Conservation (phyloP, 805 yeast genomes). For the Torulaspora indica region DNA sequence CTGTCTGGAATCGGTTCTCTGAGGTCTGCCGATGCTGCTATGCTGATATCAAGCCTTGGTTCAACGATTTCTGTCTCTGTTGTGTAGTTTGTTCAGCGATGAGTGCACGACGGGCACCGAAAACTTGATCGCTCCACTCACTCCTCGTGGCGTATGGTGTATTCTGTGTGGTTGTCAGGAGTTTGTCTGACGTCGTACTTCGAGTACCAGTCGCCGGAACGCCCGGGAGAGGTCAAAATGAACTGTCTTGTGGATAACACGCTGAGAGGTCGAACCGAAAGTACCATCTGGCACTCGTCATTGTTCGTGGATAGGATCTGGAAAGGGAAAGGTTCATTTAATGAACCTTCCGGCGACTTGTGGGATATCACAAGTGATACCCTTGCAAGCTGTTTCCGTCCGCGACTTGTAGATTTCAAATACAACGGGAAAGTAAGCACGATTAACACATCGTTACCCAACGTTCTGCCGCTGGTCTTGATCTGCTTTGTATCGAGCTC, state of each 20-base stretch:
- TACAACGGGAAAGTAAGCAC: slow-evolving; percentile 19
- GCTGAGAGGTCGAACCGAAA: slow-evolving; percentile 16
- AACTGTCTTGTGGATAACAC: slow-evolving; percentile 18
- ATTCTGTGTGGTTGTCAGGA: slow-evolving; percentile 26
- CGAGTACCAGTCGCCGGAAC: slow-evolving; percentile 16
- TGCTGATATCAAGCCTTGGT: no score
- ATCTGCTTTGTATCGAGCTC: slow-evolving; percentile 11
- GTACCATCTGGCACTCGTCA: slow-evolving; percentile 20
- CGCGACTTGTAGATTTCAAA: slow-evolving; percentile 11
- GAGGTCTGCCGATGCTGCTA: neutral
- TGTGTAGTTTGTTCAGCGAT: no score
- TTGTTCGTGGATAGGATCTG: slow-evolving; percentile 8
- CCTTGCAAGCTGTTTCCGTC: slow-evolving; percentile 17
- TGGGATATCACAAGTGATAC: slow-evolving; percentile 19
- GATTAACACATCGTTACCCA: slow-evolving; percentile 14
- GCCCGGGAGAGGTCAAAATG: slow-evolving; percentile 21
- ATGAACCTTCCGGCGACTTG: slow-evolving; percentile 1
- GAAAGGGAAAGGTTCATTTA: slow-evolving; percentile 4
- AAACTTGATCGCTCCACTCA: neutral
- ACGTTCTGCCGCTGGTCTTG: slow-evolving; percentile 10
- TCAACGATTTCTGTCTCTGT: no score
- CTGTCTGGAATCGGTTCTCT: neutral
- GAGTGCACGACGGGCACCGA: neutral
- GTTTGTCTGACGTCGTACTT: slow-evolving; percentile 16
- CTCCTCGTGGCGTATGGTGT: slow-evolving; percentile 11